Evolutionary conservation across 139 green algal species (phyloP), one percentile per base, ranked within the genome.

Genomic region (Deuterostichococcus epilithicus): DNA sequence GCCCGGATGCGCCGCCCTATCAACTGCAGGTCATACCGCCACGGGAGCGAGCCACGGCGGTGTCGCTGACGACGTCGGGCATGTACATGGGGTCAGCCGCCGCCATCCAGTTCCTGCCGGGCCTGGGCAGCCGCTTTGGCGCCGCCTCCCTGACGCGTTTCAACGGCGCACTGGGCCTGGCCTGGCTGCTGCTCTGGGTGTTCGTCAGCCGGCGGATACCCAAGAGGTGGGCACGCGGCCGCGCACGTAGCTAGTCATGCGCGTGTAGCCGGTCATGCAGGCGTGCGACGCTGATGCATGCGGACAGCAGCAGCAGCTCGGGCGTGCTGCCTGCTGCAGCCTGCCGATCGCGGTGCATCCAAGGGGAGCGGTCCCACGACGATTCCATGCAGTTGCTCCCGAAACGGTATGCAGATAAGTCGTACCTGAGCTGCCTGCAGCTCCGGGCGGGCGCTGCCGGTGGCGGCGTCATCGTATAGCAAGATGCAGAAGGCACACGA

Each of bases 1-100:
- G 18, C 18, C 18, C 45, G 45, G 45, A 60, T 26, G 15, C 13
- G 45, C 45, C 45, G 13, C 45, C 45, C 45, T 60, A 13, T 60
- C 13, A 18, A 60, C 45, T 79, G 72, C 86, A 94, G 82, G 97
- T 92, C 91, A 92, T 98, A 0, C 90, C 92, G 10, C 91, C 94
- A 5, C 85, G 94, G 38, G 96, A 99, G 79, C 78, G 94, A 6
- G 93, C 92, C 0, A 85, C 87, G 1, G 89, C 93, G 0, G 91
- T 97, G 10, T 97, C 91, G 6, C 86, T 98, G 0, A 94, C 91
- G n/a, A 99, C 94, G 2, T 97, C 91, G 33, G 96, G 96, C 76
- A 98, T 99, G 95, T 99, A 99, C 90, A 81, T 99, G 25, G 96
- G 96, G 13, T 96, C 91, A 18, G 95, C 95, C 0, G 79, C 82